Conservation (phyloP, 2,329 filamentous ascomycete species). For the Cadophora malorum region DNA sequence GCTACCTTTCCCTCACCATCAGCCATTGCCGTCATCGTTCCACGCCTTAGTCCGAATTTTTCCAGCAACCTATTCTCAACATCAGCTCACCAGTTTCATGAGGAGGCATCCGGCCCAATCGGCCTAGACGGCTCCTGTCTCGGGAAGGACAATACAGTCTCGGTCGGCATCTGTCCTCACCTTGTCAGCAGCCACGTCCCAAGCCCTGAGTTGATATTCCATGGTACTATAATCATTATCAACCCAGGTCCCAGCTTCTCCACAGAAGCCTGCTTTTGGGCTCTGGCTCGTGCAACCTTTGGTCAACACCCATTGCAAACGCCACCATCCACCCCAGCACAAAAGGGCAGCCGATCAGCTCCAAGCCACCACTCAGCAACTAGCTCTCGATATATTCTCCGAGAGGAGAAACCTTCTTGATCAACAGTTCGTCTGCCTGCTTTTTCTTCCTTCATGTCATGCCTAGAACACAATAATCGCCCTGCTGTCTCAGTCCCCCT, state of each 20-base stretch:
- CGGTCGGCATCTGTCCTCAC: slow-evolving; percentile 29
- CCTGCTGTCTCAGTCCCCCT: slow-evolving; percentile 3
- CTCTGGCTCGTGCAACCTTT: slow-evolving; percentile 15
- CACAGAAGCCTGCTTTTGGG: slow-evolving; percentile 21
- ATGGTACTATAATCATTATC: slow-evolving; percentile 8
- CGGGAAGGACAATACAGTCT: slow-evolving; percentile 31
- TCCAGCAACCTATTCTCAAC: background rate
- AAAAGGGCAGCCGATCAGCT: slow-evolving; percentile 36
- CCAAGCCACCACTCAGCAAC: slow-evolving; percentile 27
- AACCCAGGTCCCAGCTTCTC: slow-evolving; percentile 22
- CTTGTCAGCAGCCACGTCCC: slow-evolving; percentile 22
- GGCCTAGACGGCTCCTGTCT: slow-evolving; percentile 33
- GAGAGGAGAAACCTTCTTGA: slow-evolving; percentile 24
- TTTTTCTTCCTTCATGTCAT: slow-evolving; percentile 29
- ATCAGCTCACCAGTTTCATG: slow-evolving; percentile 17
- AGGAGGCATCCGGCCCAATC: slow-evolving; percentile 31
- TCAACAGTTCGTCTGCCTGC: slow-evolving; percentile 31
- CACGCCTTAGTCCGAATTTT: background rate
- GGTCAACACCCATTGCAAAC: slow-evolving; percentile 16
- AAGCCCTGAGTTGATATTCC: slow-evolving; percentile 16
- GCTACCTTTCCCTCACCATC: background rate
- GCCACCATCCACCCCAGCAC: slow-evolving; percentile 22
- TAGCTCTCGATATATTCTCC: slow-evolving; percentile 24
- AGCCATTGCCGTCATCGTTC: background rate
- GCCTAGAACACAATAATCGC: slow-evolving; percentile 10